Conservation (phyloP, 352 stramenopile genomes). For the Globisporangium spiculum region DNA sequence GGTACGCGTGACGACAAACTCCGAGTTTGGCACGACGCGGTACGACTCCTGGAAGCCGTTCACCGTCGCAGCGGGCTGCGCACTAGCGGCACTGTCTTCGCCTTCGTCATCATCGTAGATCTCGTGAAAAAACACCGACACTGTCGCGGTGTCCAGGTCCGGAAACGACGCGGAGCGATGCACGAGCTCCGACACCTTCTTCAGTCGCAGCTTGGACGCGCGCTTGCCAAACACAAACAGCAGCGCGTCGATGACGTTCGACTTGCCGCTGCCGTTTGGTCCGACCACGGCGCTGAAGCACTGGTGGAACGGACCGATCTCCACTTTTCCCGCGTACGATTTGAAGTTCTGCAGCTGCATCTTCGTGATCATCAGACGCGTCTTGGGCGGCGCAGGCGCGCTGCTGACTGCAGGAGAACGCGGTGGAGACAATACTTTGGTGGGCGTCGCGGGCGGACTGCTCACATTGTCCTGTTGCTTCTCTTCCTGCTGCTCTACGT, state of each 20-base stretch:
- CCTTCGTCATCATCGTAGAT: constrained; percentile 87
- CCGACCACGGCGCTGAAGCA: constrained; percentile 98
- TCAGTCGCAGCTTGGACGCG: constrained; percentile 95
- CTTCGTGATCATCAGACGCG: constrained; percentile 96
- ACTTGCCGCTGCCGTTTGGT: constrained; percentile 99
- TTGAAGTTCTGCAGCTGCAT: constrained; percentile 99
- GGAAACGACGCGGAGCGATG: constrained; percentile 93
- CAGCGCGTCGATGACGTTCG: constrained; percentile 99
- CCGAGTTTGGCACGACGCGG: constrained; percentile 87
- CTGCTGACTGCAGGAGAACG: neutral
- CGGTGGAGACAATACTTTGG: neutral
- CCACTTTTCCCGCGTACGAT: constrained; percentile 95
- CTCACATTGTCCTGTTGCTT: neutral
- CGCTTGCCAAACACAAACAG: constrained; percentile 99
- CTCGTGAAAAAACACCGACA: constrained; percentile 98
- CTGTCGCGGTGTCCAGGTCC: constrained; percentile 91
- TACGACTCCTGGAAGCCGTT: constrained; percentile 77
- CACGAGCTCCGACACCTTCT: constrained; percentile 98
- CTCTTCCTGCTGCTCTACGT: neutral
- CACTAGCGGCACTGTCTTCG: neutral
- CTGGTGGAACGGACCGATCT: constrained; percentile 99
- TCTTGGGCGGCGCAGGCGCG: constrained; percentile 23
- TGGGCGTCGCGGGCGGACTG: neutral
- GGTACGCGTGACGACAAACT: constrained; percentile 92
- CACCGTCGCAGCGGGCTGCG: neutral